phyloP scores from a whole-genome alignment of 768 basidiomycete genomes.

The Udeniomyces megalosporus region DNA sequence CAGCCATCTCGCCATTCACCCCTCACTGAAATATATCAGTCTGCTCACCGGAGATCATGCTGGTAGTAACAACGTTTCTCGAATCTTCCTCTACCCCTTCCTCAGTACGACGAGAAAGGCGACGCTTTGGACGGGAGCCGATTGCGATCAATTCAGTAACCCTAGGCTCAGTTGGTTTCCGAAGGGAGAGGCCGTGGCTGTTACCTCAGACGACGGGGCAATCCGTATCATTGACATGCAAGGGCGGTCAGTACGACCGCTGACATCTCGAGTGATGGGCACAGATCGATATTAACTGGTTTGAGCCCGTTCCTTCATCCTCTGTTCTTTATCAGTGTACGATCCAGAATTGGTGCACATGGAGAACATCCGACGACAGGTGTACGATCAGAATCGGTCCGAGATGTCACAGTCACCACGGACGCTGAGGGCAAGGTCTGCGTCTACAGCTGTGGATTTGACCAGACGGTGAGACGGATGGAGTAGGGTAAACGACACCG shows the following conservation, averaged over 20 bases:
- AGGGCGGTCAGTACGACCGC: too few relatives aligned
- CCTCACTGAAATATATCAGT: not conserved
- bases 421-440: not conserved
- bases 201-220: constrained; percentile 25
- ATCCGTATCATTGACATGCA: constrained; percentile 20
- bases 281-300: not conserved
- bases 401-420: constrained; percentile 1
- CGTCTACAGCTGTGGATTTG: constrained; percentile 11
- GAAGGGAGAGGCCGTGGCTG: constrained; percentile 18
- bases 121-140: constrained; percentile 14
- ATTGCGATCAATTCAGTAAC: not conserved
- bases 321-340: not conserved
- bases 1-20: constrained; percentile 12
- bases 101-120: constrained; percentile 10
- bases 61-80: not conserved
- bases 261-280: not conserved
- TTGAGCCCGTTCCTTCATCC: not conserved
- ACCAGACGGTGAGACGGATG: constrained; percentile 1
- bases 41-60: constrained; percentile 12
- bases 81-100: constrained; percentile 25
- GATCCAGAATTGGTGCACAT: not conserved
- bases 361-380: constrained; percentile 10
- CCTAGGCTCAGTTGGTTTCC: constrained; percentile 19
- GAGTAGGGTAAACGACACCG: not conserved
- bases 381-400: constrained; percentile 1